A percentile compares a stretch with the other conserved stretches of the same genome.
phyloP scores from a whole-genome alignment of 78 protist species.

The Dictyostelium intermedium region DNA sequence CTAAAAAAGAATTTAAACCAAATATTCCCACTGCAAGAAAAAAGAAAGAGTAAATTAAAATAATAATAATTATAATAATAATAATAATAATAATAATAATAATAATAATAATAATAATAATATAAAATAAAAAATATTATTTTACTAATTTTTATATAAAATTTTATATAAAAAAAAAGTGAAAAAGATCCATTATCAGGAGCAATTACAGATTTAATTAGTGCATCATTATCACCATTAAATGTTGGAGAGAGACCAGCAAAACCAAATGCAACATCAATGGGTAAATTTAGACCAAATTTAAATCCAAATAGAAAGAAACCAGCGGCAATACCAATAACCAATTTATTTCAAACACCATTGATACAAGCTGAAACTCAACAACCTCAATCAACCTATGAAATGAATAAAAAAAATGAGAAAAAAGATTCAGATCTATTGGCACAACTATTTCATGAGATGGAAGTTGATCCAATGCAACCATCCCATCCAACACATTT shows the following conservation, averaged over 20 bases:
- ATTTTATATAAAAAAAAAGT: no score
- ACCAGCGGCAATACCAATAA: conserved; percentile 18
- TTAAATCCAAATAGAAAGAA: background rate
- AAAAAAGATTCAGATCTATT: conserved; percentile 24
- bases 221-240: conserved; percentile 24
- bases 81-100: background rate
- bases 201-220: conserved; percentile 42
- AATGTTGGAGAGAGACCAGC: background rate
- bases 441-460: conserved; percentile 52
- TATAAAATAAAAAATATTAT: background rate
- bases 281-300: background rate
- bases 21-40: conserved; percentile 32
- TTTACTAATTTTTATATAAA: background rate
- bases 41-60: conserved; percentile 21
- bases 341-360: background rate
- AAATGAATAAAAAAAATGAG: background rate
- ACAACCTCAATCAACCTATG: conserved; percentile 10
- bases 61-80: background rate
- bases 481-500: conserved; percentile 67
- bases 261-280: background rate
- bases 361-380: background rate
- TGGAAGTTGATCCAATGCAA: conserved; percentile 77
- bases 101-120: background rate
- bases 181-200: conserved; percentile 8
- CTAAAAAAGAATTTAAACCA: conserved; percentile 57